These are phyloP conservation scores for Helianthus annuus DNA, from an alignment of 129 eudicot species.

Conservation along the genomic window HanXRQr2.0-SUNRISE NC_035440.2:148384379-148384878, in stretches of 20 bases:
- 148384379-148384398: no score
- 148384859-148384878: neutral
- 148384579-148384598: constrained; percentile 47
- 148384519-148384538: constrained; percentile 36
- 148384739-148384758: no score
- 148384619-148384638: neutral
- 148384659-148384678: neutral
- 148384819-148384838: neutral
- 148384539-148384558: constrained; percentile 43
- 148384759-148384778: neutral
- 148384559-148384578: constrained; percentile 47
- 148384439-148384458: neutral
- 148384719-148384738: neutral
- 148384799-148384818: neutral
- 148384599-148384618: constrained; percentile 5
- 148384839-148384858: constrained; percentile 1
- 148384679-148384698: neutral
- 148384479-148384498: neutral
- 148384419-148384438: neutral
- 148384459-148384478: neutral
- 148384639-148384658: constrained; percentile 16
- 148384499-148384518: neutral
- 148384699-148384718: neutral
- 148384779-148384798: neutral
- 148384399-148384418: no score